Evolutionary conservation across 1,284 basidiomycete species (phyloP).

Genomic region (Trametes sp.): DNA sequence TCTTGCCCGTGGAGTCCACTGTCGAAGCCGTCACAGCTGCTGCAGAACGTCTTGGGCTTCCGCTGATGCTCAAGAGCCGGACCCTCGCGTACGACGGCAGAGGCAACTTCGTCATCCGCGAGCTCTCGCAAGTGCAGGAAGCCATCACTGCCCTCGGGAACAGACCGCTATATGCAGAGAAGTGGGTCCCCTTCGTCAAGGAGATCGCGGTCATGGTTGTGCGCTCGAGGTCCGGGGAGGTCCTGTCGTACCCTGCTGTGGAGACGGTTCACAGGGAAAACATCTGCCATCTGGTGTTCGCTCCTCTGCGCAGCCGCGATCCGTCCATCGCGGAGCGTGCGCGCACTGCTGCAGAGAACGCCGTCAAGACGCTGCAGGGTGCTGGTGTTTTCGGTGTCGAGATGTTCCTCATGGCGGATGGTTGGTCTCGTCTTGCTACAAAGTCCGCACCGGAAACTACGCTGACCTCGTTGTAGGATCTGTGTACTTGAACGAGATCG

Average conservation of each 20-base stretch:
- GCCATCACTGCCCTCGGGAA: constrained; percentile 76
- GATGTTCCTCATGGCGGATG: constrained; percentile 93
- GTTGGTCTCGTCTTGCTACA: constrained; percentile 53
- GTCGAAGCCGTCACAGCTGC: constrained; percentile 65
- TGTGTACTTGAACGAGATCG: constrained; percentile 95
- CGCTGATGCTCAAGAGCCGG: constrained; percentile 96
- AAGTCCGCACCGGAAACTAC: constrained; percentile 1
- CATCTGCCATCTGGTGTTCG: constrained; percentile 93
- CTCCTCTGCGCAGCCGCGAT: constrained; percentile 76
- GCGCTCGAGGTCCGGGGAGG: constrained; percentile 76
- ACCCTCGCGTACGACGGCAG: constrained; percentile 97
- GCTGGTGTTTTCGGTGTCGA: constrained; percentile 98
- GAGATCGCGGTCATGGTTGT: constrained; percentile 99
- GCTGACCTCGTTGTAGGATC: constrained; percentile 55
- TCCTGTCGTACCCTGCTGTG: constrained; percentile 89
- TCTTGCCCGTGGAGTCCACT: constrained; percentile 64
- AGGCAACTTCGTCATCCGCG: constrained; percentile 87
- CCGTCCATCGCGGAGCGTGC: constrained; percentile 69
- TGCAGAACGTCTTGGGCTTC: constrained; percentile 73
- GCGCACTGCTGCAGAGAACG: constrained; percentile 81
- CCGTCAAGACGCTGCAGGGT: constrained; percentile 83
- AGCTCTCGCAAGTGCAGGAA: constrained; percentile 59
- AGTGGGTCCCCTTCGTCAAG: constrained; percentile 89
- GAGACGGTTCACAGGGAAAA: constrained; percentile 97
- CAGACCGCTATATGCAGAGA: constrained; percentile 89